These are phyloP conservation scores for Pseudozyma sp. DNA, from an alignment of 1,284 basidiomycete species.

Conservation along the genomic window DNA sequence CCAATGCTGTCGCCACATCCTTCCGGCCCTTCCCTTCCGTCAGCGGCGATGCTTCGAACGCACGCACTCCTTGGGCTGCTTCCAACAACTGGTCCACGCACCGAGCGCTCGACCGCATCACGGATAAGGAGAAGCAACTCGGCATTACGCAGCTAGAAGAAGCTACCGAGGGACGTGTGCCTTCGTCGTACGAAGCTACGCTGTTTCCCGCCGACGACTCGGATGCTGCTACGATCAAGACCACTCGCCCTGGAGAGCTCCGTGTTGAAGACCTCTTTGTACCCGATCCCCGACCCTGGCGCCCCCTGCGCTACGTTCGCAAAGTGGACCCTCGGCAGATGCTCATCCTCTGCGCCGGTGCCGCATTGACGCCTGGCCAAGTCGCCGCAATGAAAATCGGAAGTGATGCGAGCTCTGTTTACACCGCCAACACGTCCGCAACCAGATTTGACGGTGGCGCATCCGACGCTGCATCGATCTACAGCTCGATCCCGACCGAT, in stretches of 20 bases:
- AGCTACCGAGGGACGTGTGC: conserved; percentile 44
- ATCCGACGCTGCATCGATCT: conserved; percentile 23
- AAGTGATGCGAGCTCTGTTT: conserved; percentile 25
- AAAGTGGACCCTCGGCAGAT: conserved; percentile 65
- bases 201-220: conserved; percentile 13
- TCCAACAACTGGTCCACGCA: conserved; percentile 34
- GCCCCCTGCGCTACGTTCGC: conserved; percentile 63
- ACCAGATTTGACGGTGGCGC: conserved; percentile 1
- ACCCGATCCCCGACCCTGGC: conserved; percentile 62
- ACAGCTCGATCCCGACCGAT: conserved; percentile 38
- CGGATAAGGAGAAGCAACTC: conserved; percentile 40
- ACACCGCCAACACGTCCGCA: conserved; percentile 15
- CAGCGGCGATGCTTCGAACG: conserved; percentile 22
- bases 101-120: conserved; percentile 45
- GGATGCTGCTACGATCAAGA: conserved; percentile 32
- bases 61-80: conserved; percentile 39
- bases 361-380: conserved; percentile 46
- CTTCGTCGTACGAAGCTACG: conserved; percentile 40
- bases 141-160: conserved; percentile 57
- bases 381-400: conserved; percentile 41
- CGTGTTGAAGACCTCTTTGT: conserved; percentile 57
- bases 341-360: conserved; percentile 60
- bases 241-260: conserved; percentile 23
- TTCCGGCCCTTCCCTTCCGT: conserved; percentile 42
- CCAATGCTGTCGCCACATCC: conserved; percentile 25